Percentiles rank a stretch among this genome's conserved stretches.
Evolutionary conservation across 2,329 filamentous ascomycete species (phyloP).

Genomic region (Phialophora expanda): DNA sequence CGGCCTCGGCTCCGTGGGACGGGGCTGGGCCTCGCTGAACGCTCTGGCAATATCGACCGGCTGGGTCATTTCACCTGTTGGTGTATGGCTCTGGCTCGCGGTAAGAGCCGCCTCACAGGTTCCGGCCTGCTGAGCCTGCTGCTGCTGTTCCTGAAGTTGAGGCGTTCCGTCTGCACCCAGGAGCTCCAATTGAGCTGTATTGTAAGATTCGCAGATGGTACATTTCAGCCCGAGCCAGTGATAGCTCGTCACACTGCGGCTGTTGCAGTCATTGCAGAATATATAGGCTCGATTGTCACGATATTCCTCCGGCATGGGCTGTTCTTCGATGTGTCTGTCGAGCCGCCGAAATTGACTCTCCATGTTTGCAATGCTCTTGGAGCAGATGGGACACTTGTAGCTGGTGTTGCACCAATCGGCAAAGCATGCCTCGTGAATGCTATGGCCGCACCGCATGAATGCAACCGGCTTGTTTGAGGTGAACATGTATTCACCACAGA

Average conservation of each 20-base stretch:
- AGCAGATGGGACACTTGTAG: constrained; percentile 96
- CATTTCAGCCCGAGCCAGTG: constrained; percentile 97
- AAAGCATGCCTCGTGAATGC: constrained; percentile 90
- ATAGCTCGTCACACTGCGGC: constrained; percentile 82
- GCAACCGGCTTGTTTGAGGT: constrained; percentile 86
- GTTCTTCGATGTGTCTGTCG: constrained; percentile 81
- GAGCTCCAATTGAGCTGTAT: constrained; percentile 52
- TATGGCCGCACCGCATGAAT: constrained; percentile 94
- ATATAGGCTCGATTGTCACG: constrained; percentile 79
- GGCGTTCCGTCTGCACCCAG: constrained; percentile 43
- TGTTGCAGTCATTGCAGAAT: constrained; percentile 92
- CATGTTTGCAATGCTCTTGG: constrained; percentile 97
- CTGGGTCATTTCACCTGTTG: constrained; percentile 30
- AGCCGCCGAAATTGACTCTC: constrained; percentile 90
- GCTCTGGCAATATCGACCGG: constrained; percentile 21
- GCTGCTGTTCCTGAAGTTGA: constrained; percentile 35
- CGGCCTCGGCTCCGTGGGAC: constrained; percentile 35
- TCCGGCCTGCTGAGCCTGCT: constrained; percentile 40
- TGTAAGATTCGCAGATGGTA: constrained; percentile 58
- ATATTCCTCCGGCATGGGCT: constrained; percentile 91
- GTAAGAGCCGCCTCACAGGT: constrained; percentile 39
- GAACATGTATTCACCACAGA: constrained; percentile 96
- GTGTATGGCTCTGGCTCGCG: constrained; percentile 38
- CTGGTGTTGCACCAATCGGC: constrained; percentile 84
- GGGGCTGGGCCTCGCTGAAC: constrained; percentile 24